Percentiles rank a stretch among this genome's conserved stretches.
These are phyloP conservation scores for Diplosphaera chodatii DNA, from an alignment of 139 green algal genomes.

Conservation along the genomic window DNA sequence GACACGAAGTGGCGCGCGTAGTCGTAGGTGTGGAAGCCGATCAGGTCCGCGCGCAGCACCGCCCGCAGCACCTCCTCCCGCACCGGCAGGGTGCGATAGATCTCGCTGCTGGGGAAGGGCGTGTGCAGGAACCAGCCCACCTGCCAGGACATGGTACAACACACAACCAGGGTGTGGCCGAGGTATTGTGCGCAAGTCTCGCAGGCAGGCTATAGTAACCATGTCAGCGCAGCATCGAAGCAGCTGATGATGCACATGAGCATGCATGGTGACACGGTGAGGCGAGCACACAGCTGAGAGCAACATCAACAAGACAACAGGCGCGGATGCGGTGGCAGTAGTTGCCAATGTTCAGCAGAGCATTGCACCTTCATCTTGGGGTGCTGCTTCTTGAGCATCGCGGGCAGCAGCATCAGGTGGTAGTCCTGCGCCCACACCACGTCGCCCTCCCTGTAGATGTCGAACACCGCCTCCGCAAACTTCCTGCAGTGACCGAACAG, in stretches of 20 bases:
- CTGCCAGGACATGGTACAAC: too few species aligned
- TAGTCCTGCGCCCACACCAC: constrained; percentile 93
- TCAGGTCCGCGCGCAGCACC: constrained; percentile 80
- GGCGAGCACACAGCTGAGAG: too few species aligned
- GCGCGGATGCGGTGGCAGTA: not conserved
- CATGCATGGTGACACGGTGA: too few species aligned
- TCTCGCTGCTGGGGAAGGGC: constrained; percentile 79
- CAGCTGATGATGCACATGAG: too few species aligned
- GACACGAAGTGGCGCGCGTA: constrained; percentile 92
- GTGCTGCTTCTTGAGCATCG: constrained; percentile 75
- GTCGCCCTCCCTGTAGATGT: constrained; percentile 69
- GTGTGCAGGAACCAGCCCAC: constrained; percentile 91
- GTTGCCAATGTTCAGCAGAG: too few species aligned
- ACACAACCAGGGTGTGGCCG: too few species aligned
- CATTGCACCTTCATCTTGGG: constrained; percentile 74
- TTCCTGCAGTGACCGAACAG: constrained; percentile 22
- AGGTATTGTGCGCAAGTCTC: too few species aligned
- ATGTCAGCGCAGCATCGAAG: too few species aligned
- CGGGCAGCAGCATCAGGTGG: constrained; percentile 91
- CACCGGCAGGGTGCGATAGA: constrained; percentile 78
- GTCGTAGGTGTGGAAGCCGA: constrained; percentile 94
- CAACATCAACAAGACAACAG: not conserved
- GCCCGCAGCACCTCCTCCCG: constrained; percentile 82
- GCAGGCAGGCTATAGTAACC: too few species aligned
- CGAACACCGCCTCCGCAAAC: constrained; percentile 75